phyloP scores from a whole-genome alignment of 208 protist species.

The Trypanosoma cruzi region DNA sequence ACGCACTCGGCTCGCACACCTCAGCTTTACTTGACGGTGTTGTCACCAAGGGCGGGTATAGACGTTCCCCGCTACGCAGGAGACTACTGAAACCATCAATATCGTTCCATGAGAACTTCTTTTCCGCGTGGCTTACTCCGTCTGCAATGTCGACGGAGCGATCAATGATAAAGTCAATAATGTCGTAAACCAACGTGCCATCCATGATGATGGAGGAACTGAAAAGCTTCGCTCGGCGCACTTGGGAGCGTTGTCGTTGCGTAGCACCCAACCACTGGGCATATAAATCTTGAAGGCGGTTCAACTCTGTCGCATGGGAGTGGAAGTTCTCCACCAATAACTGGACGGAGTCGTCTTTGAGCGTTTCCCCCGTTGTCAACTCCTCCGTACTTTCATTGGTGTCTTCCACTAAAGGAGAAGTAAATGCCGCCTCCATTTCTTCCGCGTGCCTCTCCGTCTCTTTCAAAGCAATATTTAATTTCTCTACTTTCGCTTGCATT shows the following conservation, averaged over 20 bases:
- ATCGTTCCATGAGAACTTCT: conserved; percentile 71
- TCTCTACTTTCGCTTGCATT: conserved; percentile 48
- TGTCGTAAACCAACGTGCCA: conserved; percentile 72
- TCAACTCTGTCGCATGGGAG: conserved; percentile 56
- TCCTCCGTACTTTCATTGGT: background rate
- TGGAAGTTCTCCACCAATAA: conserved; percentile 62
- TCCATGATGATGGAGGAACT: conserved; percentile 77
- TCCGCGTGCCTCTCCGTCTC: conserved; percentile 26
- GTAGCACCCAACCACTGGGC: conserved; percentile 62
- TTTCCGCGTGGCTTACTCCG: conserved; percentile 29
- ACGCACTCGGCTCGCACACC: conserved; percentile 25
- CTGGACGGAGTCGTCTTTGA: conserved; percentile 56
- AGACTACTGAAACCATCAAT: conserved; percentile 76
- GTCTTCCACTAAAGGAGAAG: conserved; percentile 3
- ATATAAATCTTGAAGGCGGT: conserved; percentile 61
- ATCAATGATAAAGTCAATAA: conserved; percentile 81
- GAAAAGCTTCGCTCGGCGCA: conserved; percentile 73
- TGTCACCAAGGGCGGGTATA: conserved; percentile 73
- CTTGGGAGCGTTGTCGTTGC: conserved; percentile 54
- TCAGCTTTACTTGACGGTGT: conserved; percentile 16
- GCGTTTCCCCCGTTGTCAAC: conserved; percentile 11
- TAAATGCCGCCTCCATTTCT: conserved; percentile 25
- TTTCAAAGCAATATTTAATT: conserved; percentile 25
- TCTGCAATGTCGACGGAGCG: conserved; percentile 81
- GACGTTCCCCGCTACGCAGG: conserved; percentile 54